These are phyloP conservation scores for Crepidotus variabilis DNA, from an alignment of 768 basidiomycete species.

Conservation along the genomic window DNA sequence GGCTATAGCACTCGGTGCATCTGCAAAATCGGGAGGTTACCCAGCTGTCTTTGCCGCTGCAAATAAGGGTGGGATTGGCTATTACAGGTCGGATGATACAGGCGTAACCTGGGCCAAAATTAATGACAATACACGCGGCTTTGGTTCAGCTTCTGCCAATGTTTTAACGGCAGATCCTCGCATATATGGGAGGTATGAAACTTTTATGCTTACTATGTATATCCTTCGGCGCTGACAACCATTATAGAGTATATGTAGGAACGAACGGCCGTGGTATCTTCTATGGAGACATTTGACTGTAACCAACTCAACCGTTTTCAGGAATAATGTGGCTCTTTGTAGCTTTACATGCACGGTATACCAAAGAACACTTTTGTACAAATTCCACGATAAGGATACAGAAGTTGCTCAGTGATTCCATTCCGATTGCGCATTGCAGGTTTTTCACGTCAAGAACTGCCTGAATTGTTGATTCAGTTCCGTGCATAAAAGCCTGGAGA, in stretches of 20 bases:
- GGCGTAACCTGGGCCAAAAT: slow-evolving; percentile 58
- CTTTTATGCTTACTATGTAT: neutral
- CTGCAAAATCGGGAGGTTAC: slow-evolving; percentile 41
- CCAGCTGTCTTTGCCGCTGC: slow-evolving; percentile 56
- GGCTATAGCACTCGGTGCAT: slow-evolving; percentile 56
- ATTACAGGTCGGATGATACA: slow-evolving; percentile 53
- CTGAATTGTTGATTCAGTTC: too few species aligned
- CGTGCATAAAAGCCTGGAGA: too few species aligned
- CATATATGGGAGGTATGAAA: slow-evolving; percentile 48
- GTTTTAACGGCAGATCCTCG: slow-evolving; percentile 49
- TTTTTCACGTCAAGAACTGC: too few species aligned
- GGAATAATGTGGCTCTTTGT: too few species aligned
- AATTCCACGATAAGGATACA: too few species aligned
- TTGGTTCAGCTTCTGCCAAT: slow-evolving; percentile 46
- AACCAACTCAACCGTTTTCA: neutral
- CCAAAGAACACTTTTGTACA: too few species aligned
- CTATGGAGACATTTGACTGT: slow-evolving; percentile 34
- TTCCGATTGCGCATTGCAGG: too few species aligned
- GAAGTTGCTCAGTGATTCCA: too few species aligned
- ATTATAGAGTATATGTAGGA: slow-evolving; percentile 52
- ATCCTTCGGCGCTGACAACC: neutral
- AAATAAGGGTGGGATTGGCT: slow-evolving; percentile 44
- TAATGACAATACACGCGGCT: slow-evolving; percentile 54
- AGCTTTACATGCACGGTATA: too few species aligned
- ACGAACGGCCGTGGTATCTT: slow-evolving; percentile 60